These are phyloP conservation scores for Umbellularia californica DNA, from an alignment of 164 flowering plant genomes.

Conservation along the genomic window DNA sequence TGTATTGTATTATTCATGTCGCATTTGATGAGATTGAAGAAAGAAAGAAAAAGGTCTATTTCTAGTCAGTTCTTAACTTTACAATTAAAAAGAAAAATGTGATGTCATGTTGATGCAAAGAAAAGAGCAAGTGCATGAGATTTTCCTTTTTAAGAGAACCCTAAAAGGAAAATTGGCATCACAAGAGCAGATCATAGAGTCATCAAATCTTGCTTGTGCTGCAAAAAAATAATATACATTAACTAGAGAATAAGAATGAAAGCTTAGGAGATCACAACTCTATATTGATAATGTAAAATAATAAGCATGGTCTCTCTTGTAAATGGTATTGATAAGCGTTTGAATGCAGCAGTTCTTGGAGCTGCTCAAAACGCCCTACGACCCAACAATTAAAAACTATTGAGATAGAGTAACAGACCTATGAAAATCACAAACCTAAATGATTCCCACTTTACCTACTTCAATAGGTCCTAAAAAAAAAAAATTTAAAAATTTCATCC, in stretches of 20 bases:
- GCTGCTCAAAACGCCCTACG: background rate
- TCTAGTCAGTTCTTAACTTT: background rate
- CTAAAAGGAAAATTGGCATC: background rate
- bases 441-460: background rate
- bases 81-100: background rate
- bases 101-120: background rate
- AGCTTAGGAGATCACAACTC: background rate
- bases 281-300: background rate
- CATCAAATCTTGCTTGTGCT: background rate
- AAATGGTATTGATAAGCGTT: background rate
- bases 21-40: background rate
- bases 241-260: background rate
- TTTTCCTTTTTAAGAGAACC: background rate
- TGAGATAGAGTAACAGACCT: background rate
- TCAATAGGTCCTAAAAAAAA: no score
- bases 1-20: background rate
- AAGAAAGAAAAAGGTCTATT: background rate
- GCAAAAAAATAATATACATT: no score
- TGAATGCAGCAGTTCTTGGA: background rate
- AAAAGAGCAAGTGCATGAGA: background rate
- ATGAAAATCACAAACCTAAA: no score
- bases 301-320: background rate
- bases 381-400: background rate
- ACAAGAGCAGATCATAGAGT: background rate
- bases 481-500: no score